Evolutionary conservation across 345 rosid species (phyloP), one percentile per base, ranked within the genome.

Genomic region (Eucalyptus sp.): DNA sequence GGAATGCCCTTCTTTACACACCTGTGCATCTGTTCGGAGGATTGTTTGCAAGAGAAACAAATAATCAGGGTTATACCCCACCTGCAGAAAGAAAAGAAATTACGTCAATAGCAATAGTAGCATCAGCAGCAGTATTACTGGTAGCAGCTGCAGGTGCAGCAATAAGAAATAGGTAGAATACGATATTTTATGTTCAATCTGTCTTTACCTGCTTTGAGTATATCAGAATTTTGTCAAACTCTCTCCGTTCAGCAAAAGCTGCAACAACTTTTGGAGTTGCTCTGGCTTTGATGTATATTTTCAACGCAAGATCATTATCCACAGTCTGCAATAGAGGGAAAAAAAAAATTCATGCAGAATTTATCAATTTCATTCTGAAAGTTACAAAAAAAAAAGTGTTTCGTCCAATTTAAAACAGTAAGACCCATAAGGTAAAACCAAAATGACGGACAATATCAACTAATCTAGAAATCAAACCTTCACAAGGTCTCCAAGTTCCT

Each of bases 231-330:
- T 97, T 97, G 92, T 98, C 99, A 88, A 97, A 98, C 95, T 98
- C 99, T 92, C 98, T 95, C 90, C 98, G 90, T 92, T 98, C 99
- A 50, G 99, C 99, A 92, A 98, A 97, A 91, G 99, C 99, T 49
- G 99, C 99, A 89, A 98, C 98, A 92, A 98, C 99, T 93, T 98
- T 98, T 56, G 99, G 99, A 86, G 99, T 95, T 41, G 98, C 99
- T 90, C 97, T 93, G 51, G 99, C 99, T 94, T 97, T 98, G 88
- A 97, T 96, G 91, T 96, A 98, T 92, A 98, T 97, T 91, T 97
- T 96, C 90, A 98, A 90, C 3, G 99, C 99, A 89, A 98, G 99
- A 90, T 97, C 99, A 92, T 97, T 98, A 93, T 98, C 99, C 91
- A 98, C 99, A 52, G 99, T 98, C 99, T 98, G 91, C 86, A 92